These are phyloP conservation scores for Flaveria brownii DNA, from an alignment of 129 eudicot species.

Conservation along the genomic window DNA sequence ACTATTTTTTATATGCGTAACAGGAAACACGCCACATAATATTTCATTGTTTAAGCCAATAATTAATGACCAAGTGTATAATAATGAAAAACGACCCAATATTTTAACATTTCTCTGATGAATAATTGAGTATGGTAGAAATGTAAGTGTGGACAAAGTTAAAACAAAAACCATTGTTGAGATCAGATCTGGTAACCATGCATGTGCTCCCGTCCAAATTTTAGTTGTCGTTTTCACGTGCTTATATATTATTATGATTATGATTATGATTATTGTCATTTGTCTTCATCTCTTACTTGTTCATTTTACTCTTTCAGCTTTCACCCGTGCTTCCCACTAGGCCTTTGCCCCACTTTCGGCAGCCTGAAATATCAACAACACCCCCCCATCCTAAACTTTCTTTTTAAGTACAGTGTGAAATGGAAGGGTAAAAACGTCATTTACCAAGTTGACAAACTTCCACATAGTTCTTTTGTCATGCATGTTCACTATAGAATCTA, in stretches of 20 bases:
- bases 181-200: conserved; percentile 31
- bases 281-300: conserved; percentile 21
- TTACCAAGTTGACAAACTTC: neutral
- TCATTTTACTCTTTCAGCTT: conserved; percentile 44
- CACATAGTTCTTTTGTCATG: conserved; percentile 17
- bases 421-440: neutral
- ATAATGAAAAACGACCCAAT: too few species aligned
- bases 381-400: conserved; percentile 13
- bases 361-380: conserved; percentile 17
- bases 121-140: neutral
- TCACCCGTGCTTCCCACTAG: conserved; percentile 25
- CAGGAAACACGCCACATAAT: too few species aligned
- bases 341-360: conserved; percentile 29
- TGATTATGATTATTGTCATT: conserved; percentile 17
- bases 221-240: conserved; percentile 41
- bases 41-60: too few species aligned
- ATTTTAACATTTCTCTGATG: too few species aligned
- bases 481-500: neutral
- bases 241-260: conserved; percentile 23
- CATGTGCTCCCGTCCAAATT: conserved; percentile 38
- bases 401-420: neutral
- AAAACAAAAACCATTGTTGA: conserved; percentile 23
- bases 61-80: too few species aligned
- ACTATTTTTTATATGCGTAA: too few species aligned
- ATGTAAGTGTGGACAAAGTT: neutral